These are phyloP conservation scores for Halteria grandinella DNA, from an alignment of 73 alveolate genomes.

Conservation along the genomic window DNA sequence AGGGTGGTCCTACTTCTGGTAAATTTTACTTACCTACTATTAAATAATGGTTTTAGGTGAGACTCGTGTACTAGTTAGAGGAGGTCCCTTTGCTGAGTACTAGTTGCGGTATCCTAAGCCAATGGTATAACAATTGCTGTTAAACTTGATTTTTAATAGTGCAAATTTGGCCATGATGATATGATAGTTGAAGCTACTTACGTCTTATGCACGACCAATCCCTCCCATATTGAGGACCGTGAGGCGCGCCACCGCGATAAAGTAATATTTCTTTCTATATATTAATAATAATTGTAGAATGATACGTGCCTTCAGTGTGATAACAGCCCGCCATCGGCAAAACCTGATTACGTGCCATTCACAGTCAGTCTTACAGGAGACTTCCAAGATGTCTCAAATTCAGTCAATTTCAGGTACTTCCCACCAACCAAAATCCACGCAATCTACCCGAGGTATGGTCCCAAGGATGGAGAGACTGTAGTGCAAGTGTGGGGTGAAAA, in stretches of 20 bases:
- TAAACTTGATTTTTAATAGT: conserved; percentile 13
- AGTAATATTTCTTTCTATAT: conserved; percentile 6
- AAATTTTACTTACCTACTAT: neutral
- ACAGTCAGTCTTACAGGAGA: conserved; percentile 89
- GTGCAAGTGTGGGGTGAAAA: conserved; percentile 92
- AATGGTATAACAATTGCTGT: conserved; percentile 53
- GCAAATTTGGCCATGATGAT: conserved; percentile 87
- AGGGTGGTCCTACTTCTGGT: conserved; percentile 86
- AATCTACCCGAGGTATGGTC: conserved; percentile 92
- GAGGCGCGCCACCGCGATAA: conserved; percentile 48
- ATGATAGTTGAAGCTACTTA: conserved; percentile 86
- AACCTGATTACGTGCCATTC: conserved; percentile 85
- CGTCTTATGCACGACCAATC: conserved; percentile 87
- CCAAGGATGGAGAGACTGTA: conserved; percentile 91
- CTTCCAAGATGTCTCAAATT: conserved; percentile 84
- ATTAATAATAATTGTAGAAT: conserved; percentile 55
- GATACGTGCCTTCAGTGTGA: conserved; percentile 94
- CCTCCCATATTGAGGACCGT: conserved; percentile 41
- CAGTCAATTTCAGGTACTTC: conserved; percentile 81
- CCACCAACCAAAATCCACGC: conserved; percentile 73
- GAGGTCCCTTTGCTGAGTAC: conserved; percentile 71
- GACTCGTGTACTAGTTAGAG: conserved; percentile 91
- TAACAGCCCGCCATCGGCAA: conserved; percentile 66
- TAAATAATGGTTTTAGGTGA: conserved; percentile 70
- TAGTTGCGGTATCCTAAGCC: conserved; percentile 76